Conservation (phyloP, 208 protist genomes). For the Leishmania braziliensis region DNA sequence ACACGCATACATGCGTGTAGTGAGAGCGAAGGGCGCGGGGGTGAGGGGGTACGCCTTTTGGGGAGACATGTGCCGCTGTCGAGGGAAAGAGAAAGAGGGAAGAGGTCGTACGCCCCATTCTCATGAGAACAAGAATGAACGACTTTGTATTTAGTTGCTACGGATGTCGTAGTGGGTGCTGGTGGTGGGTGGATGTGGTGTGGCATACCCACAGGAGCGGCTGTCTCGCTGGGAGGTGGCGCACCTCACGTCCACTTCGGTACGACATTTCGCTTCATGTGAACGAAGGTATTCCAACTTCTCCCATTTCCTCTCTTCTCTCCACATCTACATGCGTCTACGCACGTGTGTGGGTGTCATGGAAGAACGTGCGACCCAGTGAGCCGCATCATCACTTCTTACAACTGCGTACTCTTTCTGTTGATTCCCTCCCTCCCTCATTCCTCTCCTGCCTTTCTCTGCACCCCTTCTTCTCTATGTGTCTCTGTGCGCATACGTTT, state of each 20-base stretch:
- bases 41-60: background rate
- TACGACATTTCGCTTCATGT: background rate
- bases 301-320: background rate
- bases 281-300: background rate
- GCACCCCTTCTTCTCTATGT: background rate
- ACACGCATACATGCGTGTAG: no score
- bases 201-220: background rate
- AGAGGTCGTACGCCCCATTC: background rate
- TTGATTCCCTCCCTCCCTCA: background rate
- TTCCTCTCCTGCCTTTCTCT: background rate
- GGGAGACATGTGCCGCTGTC: background rate
- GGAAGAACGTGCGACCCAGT: background rate
- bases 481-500: background rate
- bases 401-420: background rate
- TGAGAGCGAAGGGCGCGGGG: background rate
- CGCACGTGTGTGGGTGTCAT: constrained; percentile 8
- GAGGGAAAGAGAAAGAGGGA: background rate
- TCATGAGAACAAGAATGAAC: background rate
- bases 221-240: background rate
- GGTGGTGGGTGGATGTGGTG: background rate
- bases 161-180: background rate
- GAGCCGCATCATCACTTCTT: background rate
- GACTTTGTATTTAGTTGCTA: background rate
- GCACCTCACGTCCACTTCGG: background rate
- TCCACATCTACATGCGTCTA: background rate